A percentile compares a stretch with the other conserved stretches of the same genome.
These are phyloP conservation scores for Gymnopus androsaceus DNA, from an alignment of 1,284 basidiomycete species.

Conservation along the genomic window DNA sequence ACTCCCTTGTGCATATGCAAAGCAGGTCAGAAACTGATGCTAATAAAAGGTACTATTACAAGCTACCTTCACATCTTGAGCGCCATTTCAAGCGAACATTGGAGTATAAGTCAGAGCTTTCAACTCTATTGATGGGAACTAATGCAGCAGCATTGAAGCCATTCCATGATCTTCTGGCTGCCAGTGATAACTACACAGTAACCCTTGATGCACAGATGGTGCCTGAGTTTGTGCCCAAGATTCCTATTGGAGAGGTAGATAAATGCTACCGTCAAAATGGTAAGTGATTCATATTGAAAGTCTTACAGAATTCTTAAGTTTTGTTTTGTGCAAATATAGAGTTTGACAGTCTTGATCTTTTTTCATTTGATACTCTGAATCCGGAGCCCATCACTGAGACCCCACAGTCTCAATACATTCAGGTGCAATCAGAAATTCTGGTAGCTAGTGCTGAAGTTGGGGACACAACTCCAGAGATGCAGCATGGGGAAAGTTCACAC, in stretches of 20 bases:
- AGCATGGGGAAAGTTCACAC: no score
- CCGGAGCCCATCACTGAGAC: no score
- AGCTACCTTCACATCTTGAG: slow-evolving; percentile 16
- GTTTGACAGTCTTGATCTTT: no score
- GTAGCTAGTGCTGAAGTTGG: no score
- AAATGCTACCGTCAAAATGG: not conserved
- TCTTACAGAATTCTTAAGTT: no score
- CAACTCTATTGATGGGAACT: not conserved
- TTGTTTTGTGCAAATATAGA: no score
- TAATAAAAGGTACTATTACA: slow-evolving; percentile 15
- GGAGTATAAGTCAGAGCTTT: not conserved
- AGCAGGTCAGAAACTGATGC: not conserved
- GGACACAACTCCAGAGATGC: no score
- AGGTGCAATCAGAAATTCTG: no score
- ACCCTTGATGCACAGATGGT: not conserved
- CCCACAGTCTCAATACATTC: no score
- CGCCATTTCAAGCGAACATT: slow-evolving; percentile 13
- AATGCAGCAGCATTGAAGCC: not conserved
- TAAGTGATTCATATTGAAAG: no score
- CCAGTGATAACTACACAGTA: not conserved
- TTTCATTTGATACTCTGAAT: no score
- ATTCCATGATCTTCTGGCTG: not conserved
- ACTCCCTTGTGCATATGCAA: slow-evolving; percentile 8
- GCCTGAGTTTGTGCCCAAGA: no score
- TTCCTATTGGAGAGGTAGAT: not conserved